A percentile compares a stretch with the other conserved stretches of the same genome.
Conservation (phyloP, 768 basidiomycete species). For the Kwoniella sp. region DNA sequence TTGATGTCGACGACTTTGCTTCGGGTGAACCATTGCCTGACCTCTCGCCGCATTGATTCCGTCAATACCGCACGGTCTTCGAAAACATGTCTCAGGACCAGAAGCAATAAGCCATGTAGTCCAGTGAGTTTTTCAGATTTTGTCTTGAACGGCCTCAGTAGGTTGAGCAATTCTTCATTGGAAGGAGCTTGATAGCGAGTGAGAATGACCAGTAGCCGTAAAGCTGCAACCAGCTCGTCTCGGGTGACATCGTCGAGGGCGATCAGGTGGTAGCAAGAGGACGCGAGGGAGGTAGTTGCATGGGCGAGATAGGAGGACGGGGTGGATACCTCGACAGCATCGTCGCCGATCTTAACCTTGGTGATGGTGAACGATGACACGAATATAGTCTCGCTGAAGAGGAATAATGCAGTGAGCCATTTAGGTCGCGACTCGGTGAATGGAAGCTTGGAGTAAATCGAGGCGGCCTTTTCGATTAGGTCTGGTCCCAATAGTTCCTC, state of each 20-base stretch:
- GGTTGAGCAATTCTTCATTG: conserved; percentile 59
- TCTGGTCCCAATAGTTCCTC: conserved; percentile 21
- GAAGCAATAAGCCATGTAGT: conserved; percentile 79
- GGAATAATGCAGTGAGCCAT: conserved; percentile 84
- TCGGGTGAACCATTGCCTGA: conserved; percentile 76
- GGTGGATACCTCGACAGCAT: conserved; percentile 34
- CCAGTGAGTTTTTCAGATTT: conserved; percentile 63
- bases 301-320: conserved; percentile 67
- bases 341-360: conserved; percentile 63
- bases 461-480: not conserved
- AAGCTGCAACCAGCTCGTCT: conserved; percentile 77
- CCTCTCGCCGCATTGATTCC: conserved; percentile 75
- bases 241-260: conserved; percentile 66
- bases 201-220: conserved; percentile 81
- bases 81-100: conserved; percentile 86
- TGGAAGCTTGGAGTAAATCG: conserved; percentile 3
- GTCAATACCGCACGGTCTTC: conserved; percentile 70
- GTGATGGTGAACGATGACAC: conserved; percentile 73
- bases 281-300: conserved; percentile 69
- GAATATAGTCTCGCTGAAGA: conserved; percentile 82
- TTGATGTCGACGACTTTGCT: conserved; percentile 65
- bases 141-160: conserved; percentile 69
- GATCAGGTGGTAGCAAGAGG: conserved; percentile 74
- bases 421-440: conserved; percentile 63
- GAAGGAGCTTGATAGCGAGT: conserved; percentile 65